Percentiles rank a stretch among this genome's conserved stretches.
phyloP scores from a whole-genome alignment of 768 basidiomycete genomes.

The Naganishia kalamii region DNA sequence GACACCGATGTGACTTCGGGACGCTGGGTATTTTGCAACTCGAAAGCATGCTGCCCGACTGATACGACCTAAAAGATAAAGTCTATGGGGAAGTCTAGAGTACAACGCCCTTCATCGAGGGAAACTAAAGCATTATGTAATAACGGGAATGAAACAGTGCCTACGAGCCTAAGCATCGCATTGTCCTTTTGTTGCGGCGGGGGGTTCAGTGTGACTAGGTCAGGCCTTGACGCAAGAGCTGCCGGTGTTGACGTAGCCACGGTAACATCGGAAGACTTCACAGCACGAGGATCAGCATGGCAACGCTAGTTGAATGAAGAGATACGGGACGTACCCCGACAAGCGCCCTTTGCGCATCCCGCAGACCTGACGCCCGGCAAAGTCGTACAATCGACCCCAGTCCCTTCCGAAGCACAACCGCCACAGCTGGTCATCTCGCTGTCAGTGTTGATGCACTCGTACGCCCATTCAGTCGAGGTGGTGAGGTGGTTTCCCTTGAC shows the following conservation, averaged over 20 bases:
- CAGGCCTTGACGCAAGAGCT: conserved; percentile 40
- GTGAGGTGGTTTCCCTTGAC: conserved; percentile 16
- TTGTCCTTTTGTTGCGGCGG: no score
- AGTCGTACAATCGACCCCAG: conserved; percentile 40
- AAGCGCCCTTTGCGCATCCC: conserved; percentile 35
- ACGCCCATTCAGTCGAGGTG: conserved; percentile 34
- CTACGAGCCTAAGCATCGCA: no score
- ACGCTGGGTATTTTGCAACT: no score
- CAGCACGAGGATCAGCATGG: not conserved
- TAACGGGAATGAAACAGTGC: no score
- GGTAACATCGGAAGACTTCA: not conserved
- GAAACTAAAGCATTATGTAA: no score
- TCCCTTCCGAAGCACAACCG: conserved; percentile 36
- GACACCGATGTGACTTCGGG: no score
- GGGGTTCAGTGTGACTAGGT: no score
- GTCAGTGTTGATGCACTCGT: conserved; percentile 42
- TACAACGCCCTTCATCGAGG: no score
- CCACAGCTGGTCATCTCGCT: conserved; percentile 43
- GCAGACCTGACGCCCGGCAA: conserved; percentile 34
- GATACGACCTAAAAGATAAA: no score
- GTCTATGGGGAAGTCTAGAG: no score
- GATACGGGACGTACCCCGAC: conserved; percentile 18
- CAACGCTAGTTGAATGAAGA: not conserved
- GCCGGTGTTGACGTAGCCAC: not conserved
- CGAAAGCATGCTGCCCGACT: no score